A percentile compares a stretch with the other conserved stretches of the same genome.
phyloP scores from a whole-genome alignment of 176 grass and related monocot genomes.

The Oryza rufipogon region DNA sequence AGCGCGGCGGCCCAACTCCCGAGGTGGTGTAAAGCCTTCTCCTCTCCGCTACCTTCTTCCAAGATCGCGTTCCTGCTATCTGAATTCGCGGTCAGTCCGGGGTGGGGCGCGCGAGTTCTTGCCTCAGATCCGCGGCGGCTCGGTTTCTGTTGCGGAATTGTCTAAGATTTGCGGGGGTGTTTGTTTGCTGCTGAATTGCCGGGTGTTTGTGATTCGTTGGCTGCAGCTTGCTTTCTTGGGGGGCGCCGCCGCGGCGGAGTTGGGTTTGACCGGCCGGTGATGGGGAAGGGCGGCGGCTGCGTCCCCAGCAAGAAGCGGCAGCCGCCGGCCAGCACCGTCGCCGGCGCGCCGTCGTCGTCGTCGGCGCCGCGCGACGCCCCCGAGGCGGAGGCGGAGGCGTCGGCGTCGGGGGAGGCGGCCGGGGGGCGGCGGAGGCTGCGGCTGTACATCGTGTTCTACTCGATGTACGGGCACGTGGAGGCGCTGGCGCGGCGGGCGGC shows the following conservation, averaged over 20 bases:
- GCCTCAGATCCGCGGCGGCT: slow-evolving; percentile 40
- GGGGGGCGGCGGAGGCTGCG: slow-evolving; percentile 36
- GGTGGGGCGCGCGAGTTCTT: slow-evolving; percentile 2
- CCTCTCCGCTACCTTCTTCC: background rate
- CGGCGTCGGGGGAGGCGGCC: background rate
- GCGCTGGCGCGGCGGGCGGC: slow-evolving; percentile 58
- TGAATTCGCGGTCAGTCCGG: background rate
- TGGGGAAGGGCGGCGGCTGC: slow-evolving; percentile 92
- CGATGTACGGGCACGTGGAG: slow-evolving; percentile 96
- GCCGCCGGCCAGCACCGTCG: slow-evolving; percentile 46
- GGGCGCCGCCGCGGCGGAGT: slow-evolving; percentile 10
- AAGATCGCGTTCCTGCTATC: slow-evolving; percentile 26
- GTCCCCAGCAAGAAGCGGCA: slow-evolving; percentile 85
- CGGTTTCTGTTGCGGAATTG: background rate
- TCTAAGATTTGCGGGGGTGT: slow-evolving; percentile 33
- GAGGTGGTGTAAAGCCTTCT: slow-evolving; percentile 21
- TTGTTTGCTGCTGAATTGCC: slow-evolving; percentile 37
- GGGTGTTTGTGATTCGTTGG: slow-evolving; percentile 19
- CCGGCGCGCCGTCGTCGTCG: slow-evolving; percentile 41
- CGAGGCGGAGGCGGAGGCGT: slow-evolving; percentile 45
- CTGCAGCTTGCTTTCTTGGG: slow-evolving; percentile 38
- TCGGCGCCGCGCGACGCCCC: slow-evolving; percentile 36
- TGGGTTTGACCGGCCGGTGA: slow-evolving; percentile 30
- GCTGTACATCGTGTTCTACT: slow-evolving; percentile 89
- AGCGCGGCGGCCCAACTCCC: slow-evolving; percentile 15